Evolutionary conservation across 2,329 filamentous ascomycete genomes (phyloP).

Genomic region (Diplodia seriata): DNA sequence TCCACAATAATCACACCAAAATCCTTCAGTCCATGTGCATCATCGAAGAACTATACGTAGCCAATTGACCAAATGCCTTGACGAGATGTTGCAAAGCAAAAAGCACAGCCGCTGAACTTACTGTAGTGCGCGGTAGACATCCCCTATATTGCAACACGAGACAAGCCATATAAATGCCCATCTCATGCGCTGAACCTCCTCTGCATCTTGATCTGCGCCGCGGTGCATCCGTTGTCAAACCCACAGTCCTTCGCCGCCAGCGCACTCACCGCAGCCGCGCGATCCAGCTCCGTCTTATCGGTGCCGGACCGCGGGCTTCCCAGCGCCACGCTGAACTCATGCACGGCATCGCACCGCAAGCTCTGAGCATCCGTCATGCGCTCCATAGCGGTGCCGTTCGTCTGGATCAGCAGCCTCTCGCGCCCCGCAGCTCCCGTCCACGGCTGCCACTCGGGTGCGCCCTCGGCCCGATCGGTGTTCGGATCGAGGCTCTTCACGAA

Average conservation of each 20-base stretch:
- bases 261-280: constrained; percentile 2
- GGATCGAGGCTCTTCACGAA: constrained; percentile 73
- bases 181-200: no score
- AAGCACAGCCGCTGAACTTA: no score
- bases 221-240: constrained; percentile 5
- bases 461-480: constrained; percentile 60
- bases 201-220: no score
- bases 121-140: no score
- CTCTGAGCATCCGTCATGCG: constrained; percentile 37
- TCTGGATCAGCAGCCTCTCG: constrained; percentile 48
- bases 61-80: no score
- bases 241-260: constrained; percentile 19
- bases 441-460: constrained; percentile 60
- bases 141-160: no score
- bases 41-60: no score
- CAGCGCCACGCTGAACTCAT: constrained; percentile 20
- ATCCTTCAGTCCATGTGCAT: no score
- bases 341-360: constrained; percentile 3
- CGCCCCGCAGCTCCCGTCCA: constrained; percentile 43
- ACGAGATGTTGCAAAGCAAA: no score
- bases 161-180: no score
- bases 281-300: constrained; percentile 22
- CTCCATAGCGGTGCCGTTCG: constrained; percentile 52
- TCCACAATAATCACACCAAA: no score
- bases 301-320: neutral